Base-by-base conservation (phyloP, 306 rosid species). In the Bauhinia variegata region DNA sequence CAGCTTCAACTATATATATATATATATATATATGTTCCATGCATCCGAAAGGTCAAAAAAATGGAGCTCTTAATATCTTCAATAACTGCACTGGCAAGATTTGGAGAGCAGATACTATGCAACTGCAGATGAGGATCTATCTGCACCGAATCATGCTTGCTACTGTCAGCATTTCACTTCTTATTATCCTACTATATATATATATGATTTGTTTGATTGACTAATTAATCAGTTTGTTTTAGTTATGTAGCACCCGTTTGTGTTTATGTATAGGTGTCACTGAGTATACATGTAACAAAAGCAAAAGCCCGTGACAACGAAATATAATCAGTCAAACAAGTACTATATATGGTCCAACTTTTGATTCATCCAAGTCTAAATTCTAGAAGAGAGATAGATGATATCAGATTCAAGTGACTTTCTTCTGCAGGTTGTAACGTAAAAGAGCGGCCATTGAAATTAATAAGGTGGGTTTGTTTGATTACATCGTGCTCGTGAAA, bases 251-350 rank as follows among this genome's bases (percentile, higher is more conserved):
- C 28, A 23, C 2, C 28, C 28, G 28, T 23, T 23, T 23, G 28
- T 23, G 2, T 23, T 1, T 23, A 23, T 2, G 28, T 23, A n/a
- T 23, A 23, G 28, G 28, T 2, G 2, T 2, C 28, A 23, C 28
- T 23, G 28, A 30, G 8, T 54, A 43, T 30, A n/a, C n/a, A n/a
- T n/a, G n/a, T n/a, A n/a, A n/a, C n/a, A n/a, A n/a, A n/a, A n/a
- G 14, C 44, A 54, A 38, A 49, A 30, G 39, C 68, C 67, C 43
- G 42, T 70, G 60, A 60, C n/a, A n/a, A n/a, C n/a, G n/a, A n/a
- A n/a, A n/a, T n/a, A n/a, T n/a, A n/a, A n/a, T n/a, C 41, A 54
- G 17, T 17, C 32, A 28, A 43, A 31, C 28, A 23, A n/a, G n/a
- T n/a, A n/a, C n/a, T n/a, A n/a, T n/a, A 1, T 23, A 2, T 23